Evolutionary conservation across 2,329 filamentous ascomycete genomes (phyloP).

Genomic region (Exserohilum turcica): DNA sequence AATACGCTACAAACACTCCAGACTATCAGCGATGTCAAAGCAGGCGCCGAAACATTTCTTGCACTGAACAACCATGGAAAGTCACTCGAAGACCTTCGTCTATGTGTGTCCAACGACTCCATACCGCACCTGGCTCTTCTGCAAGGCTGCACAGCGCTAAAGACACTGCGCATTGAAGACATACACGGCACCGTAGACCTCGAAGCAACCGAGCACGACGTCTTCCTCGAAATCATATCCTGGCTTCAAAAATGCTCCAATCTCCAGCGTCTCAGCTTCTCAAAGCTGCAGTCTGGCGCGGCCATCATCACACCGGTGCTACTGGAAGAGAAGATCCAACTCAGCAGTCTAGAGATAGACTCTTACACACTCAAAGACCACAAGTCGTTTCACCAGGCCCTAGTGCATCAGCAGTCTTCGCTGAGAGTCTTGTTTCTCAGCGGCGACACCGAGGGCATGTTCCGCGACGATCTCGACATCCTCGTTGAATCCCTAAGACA

Average conservation of each 20-base stretch:
- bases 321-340: slow-evolving; percentile 52
- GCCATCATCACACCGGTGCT: slow-evolving; percentile 59
- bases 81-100: slow-evolving; percentile 60
- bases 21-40: slow-evolving; percentile 60
- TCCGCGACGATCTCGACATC: slow-evolving; percentile 55
- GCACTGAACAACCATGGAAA: slow-evolving; percentile 59
- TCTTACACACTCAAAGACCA: slow-evolving; percentile 57
- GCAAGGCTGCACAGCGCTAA: slow-evolving; percentile 56
- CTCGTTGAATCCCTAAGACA: slow-evolving; percentile 59
- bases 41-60: slow-evolving; percentile 61
- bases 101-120: slow-evolving; percentile 57
- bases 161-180: slow-evolving; percentile 57
- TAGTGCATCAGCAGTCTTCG: slow-evolving; percentile 58
- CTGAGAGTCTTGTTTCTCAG: slow-evolving; percentile 55
- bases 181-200: slow-evolving; percentile 52
- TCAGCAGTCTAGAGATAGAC: slow-evolving; percentile 57
- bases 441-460: slow-evolving; percentile 55
- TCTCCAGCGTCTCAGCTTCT: slow-evolving; percentile 58
- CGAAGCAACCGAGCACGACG: slow-evolving; percentile 59
- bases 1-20: slow-evolving; percentile 65
- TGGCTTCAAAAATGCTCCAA: slow-evolving; percentile 62
- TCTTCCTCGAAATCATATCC: slow-evolving; percentile 56
- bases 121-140: slow-evolving; percentile 57
- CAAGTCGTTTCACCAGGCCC: slow-evolving; percentile 58
- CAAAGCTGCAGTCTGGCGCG: slow-evolving; percentile 58